Percentiles rank a stretch among this genome's conserved stretches.
Evolutionary conservation across 2,329 filamentous ascomycete species (phyloP).

Genomic region (Neocucurbitaria cava): DNA sequence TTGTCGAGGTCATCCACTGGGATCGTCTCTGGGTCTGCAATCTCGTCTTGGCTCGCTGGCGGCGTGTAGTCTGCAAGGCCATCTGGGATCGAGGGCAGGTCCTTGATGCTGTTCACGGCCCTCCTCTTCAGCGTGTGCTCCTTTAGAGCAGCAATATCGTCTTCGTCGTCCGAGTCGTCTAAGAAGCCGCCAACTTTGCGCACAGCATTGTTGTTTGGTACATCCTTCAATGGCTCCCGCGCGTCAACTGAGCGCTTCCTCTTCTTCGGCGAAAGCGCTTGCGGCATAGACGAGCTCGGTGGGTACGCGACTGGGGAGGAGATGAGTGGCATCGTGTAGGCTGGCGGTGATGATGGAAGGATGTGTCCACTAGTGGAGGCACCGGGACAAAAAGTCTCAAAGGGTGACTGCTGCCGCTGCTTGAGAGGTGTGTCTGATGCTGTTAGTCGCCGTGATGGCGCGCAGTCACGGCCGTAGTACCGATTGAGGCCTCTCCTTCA

Average conservation of each 20-base stretch:
- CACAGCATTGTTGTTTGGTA: slow-evolving; percentile 41
- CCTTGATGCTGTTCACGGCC: slow-evolving; percentile 37
- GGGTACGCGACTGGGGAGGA: slow-evolving; percentile 67
- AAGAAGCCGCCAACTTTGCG: slow-evolving; percentile 47
- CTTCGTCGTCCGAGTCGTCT: slow-evolving; percentile 53
- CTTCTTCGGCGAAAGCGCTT: slow-evolving; percentile 47
- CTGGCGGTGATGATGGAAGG: slow-evolving; percentile 55
- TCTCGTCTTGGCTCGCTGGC: slow-evolving; percentile 43
- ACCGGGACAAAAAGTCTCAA: slow-evolving; percentile 14
- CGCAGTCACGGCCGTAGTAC: slow-evolving; percentile 28
- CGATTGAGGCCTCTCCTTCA: slow-evolving; percentile 52
- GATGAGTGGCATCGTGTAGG: slow-evolving; percentile 65
- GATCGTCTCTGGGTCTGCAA: slow-evolving; percentile 36
- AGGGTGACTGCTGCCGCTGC: slow-evolving; percentile 14
- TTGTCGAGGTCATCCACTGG: slow-evolving; percentile 38
- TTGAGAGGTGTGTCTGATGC: slow-evolving; percentile 43
- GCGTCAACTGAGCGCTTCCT: slow-evolving; percentile 41
- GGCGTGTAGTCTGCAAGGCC: slow-evolving; percentile 39
- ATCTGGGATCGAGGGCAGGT: slow-evolving; percentile 33
- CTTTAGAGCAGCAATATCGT: slow-evolving; percentile 47
- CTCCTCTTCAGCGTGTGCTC: slow-evolving; percentile 49
- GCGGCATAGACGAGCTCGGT: slow-evolving; percentile 54
- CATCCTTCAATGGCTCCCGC: slow-evolving; percentile 43
- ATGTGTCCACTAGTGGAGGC: slow-evolving; percentile 16
- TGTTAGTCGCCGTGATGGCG: slow-evolving; percentile 26